A percentile compares a stretch with the other conserved stretches of the same genome.
Conservation (phyloP, 306 rosid species). For the Lotus japonicus region DNA sequence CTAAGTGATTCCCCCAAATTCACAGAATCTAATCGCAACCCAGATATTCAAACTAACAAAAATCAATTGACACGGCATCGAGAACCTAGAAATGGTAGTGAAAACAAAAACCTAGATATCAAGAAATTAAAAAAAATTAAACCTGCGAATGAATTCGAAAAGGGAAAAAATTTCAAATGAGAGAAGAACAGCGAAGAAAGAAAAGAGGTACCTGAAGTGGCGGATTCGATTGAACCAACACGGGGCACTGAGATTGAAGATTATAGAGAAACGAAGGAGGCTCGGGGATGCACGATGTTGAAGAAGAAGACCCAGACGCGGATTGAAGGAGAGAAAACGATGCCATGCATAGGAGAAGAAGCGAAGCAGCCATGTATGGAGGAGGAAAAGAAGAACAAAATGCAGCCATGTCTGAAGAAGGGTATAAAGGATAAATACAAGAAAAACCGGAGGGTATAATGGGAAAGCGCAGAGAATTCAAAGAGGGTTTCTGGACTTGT, state of each 20-base stretch:
- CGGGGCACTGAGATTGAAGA: constrained; percentile 67
- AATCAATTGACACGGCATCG: neutral
- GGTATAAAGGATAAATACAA: neutral
- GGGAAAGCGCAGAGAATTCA: neutral
- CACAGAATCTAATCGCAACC: neutral
- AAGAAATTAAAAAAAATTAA: neutral
- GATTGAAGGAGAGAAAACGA: constrained; percentile 22
- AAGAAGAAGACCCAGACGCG: constrained; percentile 27
- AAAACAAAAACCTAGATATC: neutral
- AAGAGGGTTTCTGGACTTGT: neutral
- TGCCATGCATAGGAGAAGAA: constrained; percentile 24
- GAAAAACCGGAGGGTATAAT: constrained; percentile 20
- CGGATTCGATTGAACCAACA: constrained; percentile 36
- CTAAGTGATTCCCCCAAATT: neutral
- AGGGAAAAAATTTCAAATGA: neutral
- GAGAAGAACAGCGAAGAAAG: neutral
- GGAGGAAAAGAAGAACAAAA: neutral
- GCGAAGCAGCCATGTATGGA: constrained; percentile 26
- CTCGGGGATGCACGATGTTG: constrained; percentile 27
- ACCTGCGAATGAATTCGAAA: neutral
- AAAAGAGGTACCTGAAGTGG: constrained; percentile 48
- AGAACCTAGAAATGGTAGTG: neutral
- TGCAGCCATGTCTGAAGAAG: neutral
- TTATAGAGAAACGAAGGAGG: constrained; percentile 34
- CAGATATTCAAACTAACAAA: neutral